Conservation (phyloP, 2,329 filamentous ascomycete species). For the Keithomyces neogunnii region DNA sequence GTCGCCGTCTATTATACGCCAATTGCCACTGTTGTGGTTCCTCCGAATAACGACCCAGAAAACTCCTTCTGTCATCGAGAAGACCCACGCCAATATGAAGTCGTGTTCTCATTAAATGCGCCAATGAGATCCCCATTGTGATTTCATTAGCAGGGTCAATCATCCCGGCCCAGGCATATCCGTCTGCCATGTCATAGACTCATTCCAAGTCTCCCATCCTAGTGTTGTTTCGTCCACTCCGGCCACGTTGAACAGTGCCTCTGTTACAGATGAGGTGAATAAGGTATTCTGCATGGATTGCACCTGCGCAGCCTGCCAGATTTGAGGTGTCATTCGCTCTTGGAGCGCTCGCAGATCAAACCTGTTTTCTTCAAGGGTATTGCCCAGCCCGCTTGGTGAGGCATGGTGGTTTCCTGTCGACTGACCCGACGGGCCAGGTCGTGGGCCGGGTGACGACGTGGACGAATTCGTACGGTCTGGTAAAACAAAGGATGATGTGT, state of each 20-base stretch:
- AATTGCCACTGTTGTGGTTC: neutral
- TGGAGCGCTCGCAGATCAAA: constrained; percentile 25
- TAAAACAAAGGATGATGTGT: constrained; percentile 11
- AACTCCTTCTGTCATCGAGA: too few species aligned
- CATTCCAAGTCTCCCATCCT: constrained; percentile 15
- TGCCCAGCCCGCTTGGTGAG: constrained; percentile 25
- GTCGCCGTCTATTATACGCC: neutral
- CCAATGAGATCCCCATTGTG: too few species aligned
- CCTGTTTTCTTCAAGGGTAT: constrained; percentile 26
- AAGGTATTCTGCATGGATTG: constrained; percentile 19
- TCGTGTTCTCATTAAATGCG: too few species aligned
- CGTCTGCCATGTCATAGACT: constrained; percentile 8
- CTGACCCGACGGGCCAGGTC: constrained; percentile 12
- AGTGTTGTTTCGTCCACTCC: neutral
- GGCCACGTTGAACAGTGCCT: constrained; percentile 9
- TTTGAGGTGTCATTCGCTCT: constrained; percentile 19
- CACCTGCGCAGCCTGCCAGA: constrained; percentile 17
- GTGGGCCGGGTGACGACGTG: constrained; percentile 20
- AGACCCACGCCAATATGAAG: too few species aligned
- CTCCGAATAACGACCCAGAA: too few species aligned
- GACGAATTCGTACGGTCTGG: constrained; percentile 26
- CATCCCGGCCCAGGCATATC: neutral
- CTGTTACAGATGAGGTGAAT: constrained; percentile 19
- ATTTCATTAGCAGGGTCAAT: too few species aligned
- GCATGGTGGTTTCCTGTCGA: constrained; percentile 21